Base-by-base conservation (phyloP, 202 grass and related monocot species). In the Eragrostis tef region DNA sequence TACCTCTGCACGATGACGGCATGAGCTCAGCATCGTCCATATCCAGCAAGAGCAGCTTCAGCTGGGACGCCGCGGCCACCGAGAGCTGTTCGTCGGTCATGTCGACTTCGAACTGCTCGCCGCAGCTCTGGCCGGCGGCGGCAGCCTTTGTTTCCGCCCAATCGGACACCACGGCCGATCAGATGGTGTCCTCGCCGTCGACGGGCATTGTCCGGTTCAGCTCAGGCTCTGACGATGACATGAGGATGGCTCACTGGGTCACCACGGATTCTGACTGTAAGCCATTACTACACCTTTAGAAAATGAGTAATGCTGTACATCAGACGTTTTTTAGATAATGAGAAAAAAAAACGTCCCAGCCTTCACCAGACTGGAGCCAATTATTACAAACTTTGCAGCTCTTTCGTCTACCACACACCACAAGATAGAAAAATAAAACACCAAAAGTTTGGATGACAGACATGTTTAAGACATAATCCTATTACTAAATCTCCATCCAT, bases 191-290 rank as follows among this genome's bases (percentile, higher is more conserved):
- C 26, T 20, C 73, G 52, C 6, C 52, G 25, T 20, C 72, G 24
- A 11, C 17, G 16, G 11, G 12, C 60, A 16, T 16, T 16, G 19
- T 59, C 41, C 65, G 73, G 14, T 53, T 53, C 65, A 59, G 68
- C 67, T 51, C 67, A 14, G 41, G 77, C 17, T 80, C 27, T 6
- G 78, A 80, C 15, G 82, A 75, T 3, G 80, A 75, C 11, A 20
- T 39, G 56, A 85, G 67, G 27, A 73, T 73, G 74, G 70, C 74
- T 59, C 84, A 89, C 17, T 94, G 92, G 92, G 86, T 94, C 67
- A 91, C 89, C 71, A 94, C 84, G n/a, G 89, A 91, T 71, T 87
- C 89, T 12, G 86, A 94, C 75, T 94, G 92, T 94, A 77, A 89
- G 84, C n/a, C n/a, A n/a, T n/a, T n/a, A n/a, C n/a, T n/a, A n/a